Evolutionary conservation across 129 eudicot species (phyloP).

Genomic region (Flaveria robusta): DNA sequence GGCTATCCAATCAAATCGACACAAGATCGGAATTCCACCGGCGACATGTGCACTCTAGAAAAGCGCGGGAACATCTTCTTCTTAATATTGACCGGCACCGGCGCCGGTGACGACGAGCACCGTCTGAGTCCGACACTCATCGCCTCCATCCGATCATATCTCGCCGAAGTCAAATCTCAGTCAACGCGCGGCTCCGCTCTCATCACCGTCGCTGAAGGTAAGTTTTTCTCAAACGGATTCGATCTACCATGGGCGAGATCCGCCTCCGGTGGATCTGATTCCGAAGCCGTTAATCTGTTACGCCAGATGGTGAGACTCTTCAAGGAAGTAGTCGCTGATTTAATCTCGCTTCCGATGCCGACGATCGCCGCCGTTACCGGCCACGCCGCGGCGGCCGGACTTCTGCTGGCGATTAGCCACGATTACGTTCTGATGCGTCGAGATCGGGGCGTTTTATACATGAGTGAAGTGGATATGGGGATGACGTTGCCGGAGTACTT

Average conservation of each 20-base stretch:
- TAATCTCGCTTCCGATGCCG: slow-evolving; percentile 74
- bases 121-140: slow-evolving; percentile 67
- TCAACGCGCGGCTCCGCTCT: slow-evolving; percentile 59
- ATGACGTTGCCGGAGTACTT: slow-evolving; percentile 75
- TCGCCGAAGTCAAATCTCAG: slow-evolving; percentile 58
- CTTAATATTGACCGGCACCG: slow-evolving; percentile 67
- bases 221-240: slow-evolving; percentile 88
- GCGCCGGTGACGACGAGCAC: slow-evolving; percentile 61
- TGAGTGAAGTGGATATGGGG: slow-evolving; percentile 93
- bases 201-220: slow-evolving; percentile 60
- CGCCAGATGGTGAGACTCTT: slow-evolving; percentile 54
- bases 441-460: slow-evolving; percentile 59
- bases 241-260: slow-evolving; percentile 69
- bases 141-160: slow-evolving; percentile 59
- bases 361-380: slow-evolving; percentile 81
- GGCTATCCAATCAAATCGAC: not conserved
- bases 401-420: slow-evolving; percentile 69
- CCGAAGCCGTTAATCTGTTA: slow-evolving; percentile 42
- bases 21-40: slow-evolving; percentile 14
- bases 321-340: slow-evolving; percentile 53
- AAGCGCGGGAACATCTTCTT: slow-evolving; percentile 61
- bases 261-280: slow-evolving; percentile 40
- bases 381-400: slow-evolving; percentile 95
- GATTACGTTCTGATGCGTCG: slow-evolving; percentile 74
- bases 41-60: slow-evolving; percentile 63